Base-by-base conservation (phyloP, 2,329 filamentous ascomycete genomes). In the Pochonia chlamydosporia region DNA sequence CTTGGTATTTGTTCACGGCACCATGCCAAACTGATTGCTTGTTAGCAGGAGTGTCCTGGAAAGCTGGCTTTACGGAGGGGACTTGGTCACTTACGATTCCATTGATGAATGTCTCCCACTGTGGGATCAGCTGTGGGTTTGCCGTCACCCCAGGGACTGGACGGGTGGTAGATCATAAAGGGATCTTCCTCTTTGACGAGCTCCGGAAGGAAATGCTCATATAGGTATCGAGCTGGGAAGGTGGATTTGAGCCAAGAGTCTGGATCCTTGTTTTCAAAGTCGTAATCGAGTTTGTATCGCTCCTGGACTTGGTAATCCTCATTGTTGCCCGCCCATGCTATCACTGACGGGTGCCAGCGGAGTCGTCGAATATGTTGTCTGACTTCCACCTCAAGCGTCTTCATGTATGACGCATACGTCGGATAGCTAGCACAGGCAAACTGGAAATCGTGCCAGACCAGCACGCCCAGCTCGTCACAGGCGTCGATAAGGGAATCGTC, bases 321-420 rank as follows among this genome's bases (percentile, higher is more conserved):
- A 56, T 93, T 93, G 62, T 91, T 92, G 2, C 89, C 89, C 5
- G 85, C 86, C 68, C 82, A 92, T 40, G 92, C 79, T 9, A 87
- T 78, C 48, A 93, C 75, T 0, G 79, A 87, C 1, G 88, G 76
- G 52, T 83, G 80, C 43, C 76, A 71, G 42, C 78, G 67, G 28
- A 84, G 59, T 8, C 78, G 67, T 40, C 74, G 74, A 40, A 88
- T 72, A 56, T 88, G 85, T 45, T 81, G 75, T 35, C 73, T 68
- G 35, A 79, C 81, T 60, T 87, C 84, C 16, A 66, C 64, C 54
- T 78, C 72, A 53, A 87, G 76, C 5, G 76, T 80, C 40, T 73
- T 63, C 16, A 82, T 66, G 14, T 82, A 74, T 30, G 74, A 71
- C 2, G 80, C 75, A 61, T 77, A 84, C 2, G 76, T 75, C 16